Evolutionary conservation across 805 yeast species (phyloP), one percentile per base, ranked within the genome.

Genomic region (Cyberlindnera saturnus): DNA sequence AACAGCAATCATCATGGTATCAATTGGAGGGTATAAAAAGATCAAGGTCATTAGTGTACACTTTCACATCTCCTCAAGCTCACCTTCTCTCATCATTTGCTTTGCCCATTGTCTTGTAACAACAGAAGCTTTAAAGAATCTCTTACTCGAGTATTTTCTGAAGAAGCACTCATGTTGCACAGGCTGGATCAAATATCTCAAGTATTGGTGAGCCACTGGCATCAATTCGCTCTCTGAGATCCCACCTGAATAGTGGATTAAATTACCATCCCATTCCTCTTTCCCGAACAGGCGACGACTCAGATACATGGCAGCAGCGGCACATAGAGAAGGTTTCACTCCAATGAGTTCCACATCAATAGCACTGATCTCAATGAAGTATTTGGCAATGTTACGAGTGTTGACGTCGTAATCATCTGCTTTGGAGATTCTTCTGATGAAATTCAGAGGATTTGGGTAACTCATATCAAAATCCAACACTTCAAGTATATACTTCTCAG

Each of bases 401-500:
- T 85, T 88, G 47, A 86, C 84, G 61, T 89, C 95, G 69, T 88
- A 90, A 61, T 86, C 90, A 63, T 90, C 96, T 29, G 96, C 97
- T 61, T 87, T 88, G 35, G 96, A 86, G 40, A 90, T 86, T 61
- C 96, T 75, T 64, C 97, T 78, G 56, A 89, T 67, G 60, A 89
- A 89, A 64, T 89, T 89, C 88, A 89, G 83, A 48, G 97, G 96
- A 61, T 86, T 87, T 43, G 96, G 96, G 59, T 85, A 86, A 55
- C 86, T 82, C 55, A 89, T 69, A 63, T 86, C 83, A 62, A 85
- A 90, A 47, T 79, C 75, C 42, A 89, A 69, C 26, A 81, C 77
- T 53, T 86, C 83, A 44, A 90, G 65, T 36, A 89, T 82, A 56
- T 78, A 82, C 60, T 82, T 83, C 64, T 89, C 97, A 30, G 95